Base-by-base conservation (phyloP, 2,329 filamentous ascomycete species). In the Sporothrix dimorphospora region DNA sequence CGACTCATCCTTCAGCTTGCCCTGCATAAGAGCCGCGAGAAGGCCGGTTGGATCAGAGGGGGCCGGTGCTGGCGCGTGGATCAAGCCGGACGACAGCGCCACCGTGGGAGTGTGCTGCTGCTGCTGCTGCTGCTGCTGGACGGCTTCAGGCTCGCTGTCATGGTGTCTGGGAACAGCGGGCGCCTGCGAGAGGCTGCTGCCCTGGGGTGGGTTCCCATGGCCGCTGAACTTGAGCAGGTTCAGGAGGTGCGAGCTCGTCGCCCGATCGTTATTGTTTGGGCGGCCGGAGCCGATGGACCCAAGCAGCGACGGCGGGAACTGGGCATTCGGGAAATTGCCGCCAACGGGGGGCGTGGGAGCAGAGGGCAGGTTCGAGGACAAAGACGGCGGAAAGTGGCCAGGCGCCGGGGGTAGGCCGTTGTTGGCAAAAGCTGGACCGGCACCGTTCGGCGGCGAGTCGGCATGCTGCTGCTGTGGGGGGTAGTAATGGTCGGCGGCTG, bases 171-270 rank as follows among this genome's bases (percentile, higher is more conserved):
- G 24, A 27, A 66, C 53, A n/a, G n/a, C 27, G n/a, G 70, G 21
- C 11, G 65, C 49, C 59, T 72, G 65, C 16, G 65, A 30, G 16
- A 55, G 45, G 40, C 66, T 34, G 66, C 59, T 69, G 69, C 51
- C 53, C 53, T 34, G 51, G 11, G 55, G 27, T 74, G 80, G 75
- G 55, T 74, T 75, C 66, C 81, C 80, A 21, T 73, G 72, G 61
- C 83, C 82, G 75, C 85, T 88, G 77, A 89, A 89, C 82, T 90
- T 90, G 79, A 90, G 84, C 71, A 90, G 82, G 75, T 87, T 89
- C 78, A 90, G 81, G 76, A 90, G 78, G 75, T 86, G 74, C 30
- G 75, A 74, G 71, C 75, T 74, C 6, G 69, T 72, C 1, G 70
- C 70, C 1, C 72, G 69, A 19, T 77, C 70, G 30, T 76, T 71